Base-by-base conservation (phyloP, 129 eudicot species). In the Kitagawia praeruptora region DNA sequence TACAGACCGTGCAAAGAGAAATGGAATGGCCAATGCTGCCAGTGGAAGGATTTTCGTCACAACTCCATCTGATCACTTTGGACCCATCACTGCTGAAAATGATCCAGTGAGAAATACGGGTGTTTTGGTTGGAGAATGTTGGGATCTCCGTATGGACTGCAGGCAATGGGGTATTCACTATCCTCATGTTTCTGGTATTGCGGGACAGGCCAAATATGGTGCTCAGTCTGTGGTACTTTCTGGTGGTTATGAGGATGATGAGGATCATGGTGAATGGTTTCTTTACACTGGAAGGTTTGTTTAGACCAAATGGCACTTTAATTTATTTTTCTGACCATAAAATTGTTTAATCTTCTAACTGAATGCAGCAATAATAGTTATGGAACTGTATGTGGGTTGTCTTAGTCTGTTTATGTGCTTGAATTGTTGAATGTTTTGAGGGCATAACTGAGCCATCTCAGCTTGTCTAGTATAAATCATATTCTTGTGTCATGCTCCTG, bases 261-360 rank as follows among this genome's bases (percentile, higher is more conserved):
- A 88, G 66, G 96, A 91, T 73, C 91, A 91, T 72, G 96, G 96
- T 19, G 96, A 91, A 9, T 91, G 96, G 93, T 91, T 91, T 34
- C 87, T 91, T 66, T 91, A 91, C 70, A 91, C 96, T 5, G 91
- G 96, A 84, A 91, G 96, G 93, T 88, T 75, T 40, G 79, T 75
- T 37, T 54, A 9, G 49, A 73, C 56, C 25, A 31, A n/a, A 23
- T 44, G 1, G 9, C 1, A 44, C 39, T 61, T 25, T 0, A n/a
- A 16, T 78, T 41, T 15, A 41, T 56, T 34, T 75, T 45, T 63
- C 15, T 51, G 31, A 28, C 40, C 54, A 38, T 70, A 21, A 58
- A 2, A 37, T 11, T 13, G 19, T 14, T 42, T 18, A 13, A 78
- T 44, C 37, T 31, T 9, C 47, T 61, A 4, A 45, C 76, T 42